These are phyloP conservation scores for Citeromyces nyonsensis DNA, from an alignment of 805 yeast species.

Conservation along the genomic window DNA sequence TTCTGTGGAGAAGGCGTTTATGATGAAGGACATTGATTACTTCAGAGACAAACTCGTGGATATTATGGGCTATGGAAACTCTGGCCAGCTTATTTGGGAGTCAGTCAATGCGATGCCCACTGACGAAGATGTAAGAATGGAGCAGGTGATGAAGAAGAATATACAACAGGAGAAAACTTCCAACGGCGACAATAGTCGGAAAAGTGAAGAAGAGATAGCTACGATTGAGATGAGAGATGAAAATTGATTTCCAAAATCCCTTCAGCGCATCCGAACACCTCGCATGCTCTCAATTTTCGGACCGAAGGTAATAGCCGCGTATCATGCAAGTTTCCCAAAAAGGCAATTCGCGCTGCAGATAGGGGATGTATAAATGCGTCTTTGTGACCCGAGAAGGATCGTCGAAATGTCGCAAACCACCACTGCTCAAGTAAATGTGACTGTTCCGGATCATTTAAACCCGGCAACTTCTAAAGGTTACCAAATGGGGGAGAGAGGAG, in stretches of 20 bases:
- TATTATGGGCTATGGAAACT: constrained; percentile 41
- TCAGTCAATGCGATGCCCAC: constrained; percentile 35
- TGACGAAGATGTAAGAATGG: constrained; percentile 32
- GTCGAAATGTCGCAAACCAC: neutral
- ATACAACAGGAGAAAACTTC: constrained; percentile 7
- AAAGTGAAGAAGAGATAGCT: too few relatives aligned
- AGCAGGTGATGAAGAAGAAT: constrained; percentile 23
- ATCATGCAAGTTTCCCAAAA: too few relatives aligned
- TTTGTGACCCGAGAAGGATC: too few relatives aligned
- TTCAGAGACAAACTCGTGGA: constrained; percentile 47
- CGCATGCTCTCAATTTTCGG: too few relatives aligned
- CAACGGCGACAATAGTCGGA: too few relatives aligned
- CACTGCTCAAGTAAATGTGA: neutral
- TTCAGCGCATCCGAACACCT: too few relatives aligned
- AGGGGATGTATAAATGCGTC: too few relatives aligned
- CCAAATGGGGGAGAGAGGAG: constrained; percentile 27
- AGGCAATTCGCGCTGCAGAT: too few relatives aligned
- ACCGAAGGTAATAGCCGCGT: too few relatives aligned
- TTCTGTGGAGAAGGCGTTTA: constrained; percentile 33
- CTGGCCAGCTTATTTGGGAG: constrained; percentile 50
- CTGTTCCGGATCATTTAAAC: constrained; percentile 10
- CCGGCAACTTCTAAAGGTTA: constrained; percentile 24
- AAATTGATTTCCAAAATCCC: too few relatives aligned
- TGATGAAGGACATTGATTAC: constrained; percentile 46
- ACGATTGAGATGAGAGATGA: too few relatives aligned